Conservation (phyloP, 2,329 filamentous ascomycete species). For the Septoria petroselini region DNA sequence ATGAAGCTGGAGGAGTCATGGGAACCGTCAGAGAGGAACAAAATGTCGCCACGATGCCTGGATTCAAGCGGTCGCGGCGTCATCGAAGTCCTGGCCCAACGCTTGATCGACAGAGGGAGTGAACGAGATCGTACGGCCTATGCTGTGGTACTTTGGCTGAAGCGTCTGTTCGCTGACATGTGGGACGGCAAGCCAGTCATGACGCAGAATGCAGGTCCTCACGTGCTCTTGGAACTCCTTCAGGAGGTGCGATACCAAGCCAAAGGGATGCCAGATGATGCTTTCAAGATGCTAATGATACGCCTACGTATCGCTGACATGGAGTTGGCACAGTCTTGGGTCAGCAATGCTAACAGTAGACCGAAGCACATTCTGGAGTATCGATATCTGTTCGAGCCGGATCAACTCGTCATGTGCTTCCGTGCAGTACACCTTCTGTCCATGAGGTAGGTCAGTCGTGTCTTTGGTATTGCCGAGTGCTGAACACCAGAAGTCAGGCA, state of each 20-base stretch:
- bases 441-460: constrained; percentile 71
- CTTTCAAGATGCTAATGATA: constrained; percentile 20
- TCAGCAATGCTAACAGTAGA: neutral
- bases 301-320: constrained; percentile 7
- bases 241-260: neutral
- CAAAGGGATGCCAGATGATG: neutral
- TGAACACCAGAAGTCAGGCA: neutral
- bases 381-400: constrained; percentile 72
- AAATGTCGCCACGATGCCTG: neutral
- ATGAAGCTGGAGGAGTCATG: neutral
- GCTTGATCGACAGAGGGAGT: neutral
- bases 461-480: neutral
- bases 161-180: constrained; percentile 19
- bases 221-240: constrained; percentile 19
- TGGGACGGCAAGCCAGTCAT: constrained; percentile 19
- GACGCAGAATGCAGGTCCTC: constrained; percentile 3
- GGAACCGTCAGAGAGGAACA: neutral
- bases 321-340: constrained; percentile 14
- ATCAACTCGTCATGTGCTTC: constrained; percentile 76
- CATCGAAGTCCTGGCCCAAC: neutral
- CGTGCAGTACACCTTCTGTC: constrained; percentile 80
- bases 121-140: neutral
- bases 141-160: constrained; percentile 21
- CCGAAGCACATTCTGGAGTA: constrained; percentile 70
- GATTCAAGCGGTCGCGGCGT: neutral